Base-by-base conservation (phyloP, 192 early-diverging fungal genomes). In the Jimgerdemannia flammicorona region DNA sequence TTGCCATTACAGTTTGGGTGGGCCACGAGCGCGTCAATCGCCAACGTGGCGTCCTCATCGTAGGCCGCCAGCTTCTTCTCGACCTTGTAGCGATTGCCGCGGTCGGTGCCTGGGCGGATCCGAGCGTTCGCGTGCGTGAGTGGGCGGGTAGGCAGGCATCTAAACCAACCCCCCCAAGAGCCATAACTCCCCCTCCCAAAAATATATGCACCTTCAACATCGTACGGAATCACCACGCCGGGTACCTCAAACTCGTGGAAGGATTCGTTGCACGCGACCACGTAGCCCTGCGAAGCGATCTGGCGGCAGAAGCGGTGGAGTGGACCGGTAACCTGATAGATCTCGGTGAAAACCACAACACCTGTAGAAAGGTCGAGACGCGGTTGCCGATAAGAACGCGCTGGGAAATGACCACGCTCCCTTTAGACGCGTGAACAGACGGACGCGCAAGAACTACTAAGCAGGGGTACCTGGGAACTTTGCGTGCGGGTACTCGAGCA, bases 281-380 rank as follows among this genome's bases (percentile, higher is more conserved):
- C 68, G 44, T 85, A 84, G 73, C 82, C 84, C 64, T 77, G 77
- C 10, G 81, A 84, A n/a, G 82, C 85, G 73, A 87, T 83, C 73
- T 86, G 84, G 19, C 88, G 83, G 79, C 89, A 90, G 81, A 90
- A 90, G 7, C 88, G 72, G 70, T 90, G 77, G 64, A 90, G 79
- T 29, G 88, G 88, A 66, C 88, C 88, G 11, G 88, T 90, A 1
- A 90, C 88, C 76, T 90, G 89, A 79, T 90, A 90, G 69, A 90
- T 90, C 79, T 90, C 89, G 66, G 79, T 78, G 70, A 79, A 81
- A 39, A 87, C 85, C 11, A 67, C 70, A n/a, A 71, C 77, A 17
- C 69, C 70, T 73, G 49, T 19, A 40, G 6, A 2, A 10, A 59
- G 14, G 49, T 6, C 14, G 14, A 14, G 14, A 59, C 8, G 49